Evolutionary conservation across 768 basidiomycete genomes (phyloP), one percentile per base, ranked within the genome.

Genomic region (Phallus indusiatus): DNA sequence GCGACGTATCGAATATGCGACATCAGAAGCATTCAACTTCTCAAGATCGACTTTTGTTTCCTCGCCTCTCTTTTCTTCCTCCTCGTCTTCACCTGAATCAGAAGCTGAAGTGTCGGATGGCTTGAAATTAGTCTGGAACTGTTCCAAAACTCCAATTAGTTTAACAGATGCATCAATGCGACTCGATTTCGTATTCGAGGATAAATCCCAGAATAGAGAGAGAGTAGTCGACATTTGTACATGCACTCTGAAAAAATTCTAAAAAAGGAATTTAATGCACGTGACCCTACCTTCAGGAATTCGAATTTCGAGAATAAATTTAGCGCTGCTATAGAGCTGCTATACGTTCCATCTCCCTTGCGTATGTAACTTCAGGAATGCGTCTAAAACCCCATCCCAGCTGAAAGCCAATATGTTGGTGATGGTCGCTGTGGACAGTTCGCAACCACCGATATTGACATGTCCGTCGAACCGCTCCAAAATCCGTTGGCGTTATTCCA

Each of bases 161-260:
- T 92, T 88, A 28, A 88, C 85, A 1, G 94, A 94, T 14, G 94
- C 88, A 64, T 86, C 83, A 36, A 95, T 67, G 9, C 94, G 85
- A 61, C 90, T 85, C 58, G 85, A 83, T 73, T 84, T 90, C 18
- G 81, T 82, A 1, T 82, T 75, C 1, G 89, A 90, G 16, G 94
- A 94, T 55, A 97, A 77, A 70, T 93, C 78, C 94, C 94, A 96
- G 79, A 94, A 97, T 35, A 96, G 79, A 14, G 91, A 88, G 57
- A 97, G 82, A 35, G 92, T 94, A 53, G 92, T 93, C 37, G 88
- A 82, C 83, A 92, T 90, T 28, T 28, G 28, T 28, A n/a, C n/a
- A n/a, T n/a, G n/a, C n/a, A n/a, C 28, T 28, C 28, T 50, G 56
- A 42, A 42, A 42, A 42, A 42, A 42, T n/a, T 53, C 20, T 47